A percentile compares a stretch with the other conserved stretches of the same genome.
Evolutionary conservation across 352 stramenopile genomes (phyloP).

Genomic region (Phytopythium aichiense): DNA sequence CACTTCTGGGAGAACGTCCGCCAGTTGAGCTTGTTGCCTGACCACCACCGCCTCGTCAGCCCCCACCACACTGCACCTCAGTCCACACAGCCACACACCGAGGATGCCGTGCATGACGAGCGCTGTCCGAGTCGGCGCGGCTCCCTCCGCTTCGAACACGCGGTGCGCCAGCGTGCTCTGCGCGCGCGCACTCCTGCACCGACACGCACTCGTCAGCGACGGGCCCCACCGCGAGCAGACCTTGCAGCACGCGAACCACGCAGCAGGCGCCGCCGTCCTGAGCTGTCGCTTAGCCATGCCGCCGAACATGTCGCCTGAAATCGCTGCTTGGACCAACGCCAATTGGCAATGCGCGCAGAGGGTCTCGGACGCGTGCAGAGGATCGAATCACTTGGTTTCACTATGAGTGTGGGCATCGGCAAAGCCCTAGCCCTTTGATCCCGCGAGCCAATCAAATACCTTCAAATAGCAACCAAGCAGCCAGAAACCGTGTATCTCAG

Average conservation of each 20-base stretch:
- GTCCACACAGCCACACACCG: slow-evolving; percentile 26
- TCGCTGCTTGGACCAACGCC: neutral
- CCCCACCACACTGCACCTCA: neutral
- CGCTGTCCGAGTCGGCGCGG: slow-evolving; percentile 53
- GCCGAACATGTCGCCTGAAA: neutral
- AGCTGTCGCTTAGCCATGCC: neutral
- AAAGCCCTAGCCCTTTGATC: neutral
- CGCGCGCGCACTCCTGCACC: slow-evolving; percentile 8
- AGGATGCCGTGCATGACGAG: slow-evolving; percentile 81
- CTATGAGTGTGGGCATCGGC: neutral
- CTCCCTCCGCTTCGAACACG: slow-evolving; percentile 47
- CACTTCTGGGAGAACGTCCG: slow-evolving; percentile 76
- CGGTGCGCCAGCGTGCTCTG: slow-evolving; percentile 63
- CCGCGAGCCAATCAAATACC: neutral
- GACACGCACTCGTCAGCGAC: neutral
- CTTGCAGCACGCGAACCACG: neutral
- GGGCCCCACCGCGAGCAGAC: too few relatives aligned
- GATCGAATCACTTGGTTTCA: neutral
- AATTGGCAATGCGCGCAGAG: neutral
- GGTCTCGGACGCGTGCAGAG: too few relatives aligned
- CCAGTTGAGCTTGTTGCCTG: slow-evolving; percentile 86
- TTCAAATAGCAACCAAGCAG: neutral
- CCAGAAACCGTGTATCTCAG: neutral
- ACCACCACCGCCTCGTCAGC: neutral
- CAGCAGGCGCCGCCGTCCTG: neutral